Evolutionary conservation across 2,329 filamentous ascomycete genomes (phyloP), one percentile per base, ranked within the genome.

Genomic region (Aspergillus pseudoviridinutans): DNA sequence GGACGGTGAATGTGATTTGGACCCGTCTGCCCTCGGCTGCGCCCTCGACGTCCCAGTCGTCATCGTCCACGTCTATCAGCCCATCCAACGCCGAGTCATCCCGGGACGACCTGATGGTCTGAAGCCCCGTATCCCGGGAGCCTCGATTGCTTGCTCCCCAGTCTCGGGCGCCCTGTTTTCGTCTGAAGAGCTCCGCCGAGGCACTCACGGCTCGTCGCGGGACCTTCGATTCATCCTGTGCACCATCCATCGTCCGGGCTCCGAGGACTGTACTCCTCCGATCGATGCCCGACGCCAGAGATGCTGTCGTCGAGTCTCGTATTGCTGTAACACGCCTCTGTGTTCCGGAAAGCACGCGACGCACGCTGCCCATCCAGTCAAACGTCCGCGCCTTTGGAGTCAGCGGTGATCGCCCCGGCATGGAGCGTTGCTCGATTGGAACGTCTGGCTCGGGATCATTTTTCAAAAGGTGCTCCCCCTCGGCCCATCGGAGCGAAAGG

Each of bases 1-100:
- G 93, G 59, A 97, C 91, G 0, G 93, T 97, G 74, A 96, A 97
- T 84, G 96, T 94, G 68, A 91, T 84, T 73, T 92, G 89, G 59
- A 92, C 89, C 8, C 90, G 79, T 24, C 88, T 77, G 58, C 83
- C 83, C 75, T 91, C 87, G 1, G 88, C 84, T 2, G 89, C 88
- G 55, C 82, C 80, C 71, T 92, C 89, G 42, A 92, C 84, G 65
- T 92, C 89, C 89, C 89, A 90, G 55, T 91, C 88, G 17, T 69
- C 70, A n/a, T 74, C 67, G 3, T 62, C 66, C 3, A 65, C 57
- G 20, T 66, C 67, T n/a, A 66, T 59, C 1, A 66, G 59, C 0
- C 65, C 66, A 4, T 61, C 64, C 9, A 71, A 28, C 44, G 64
- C 68, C 41, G 68, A 62, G 42, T 70, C 71, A 56, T 69, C 66